Conservation (phyloP, 768 basidiomycete genomes). For the Rhodotorula taiwanensis region DNA sequence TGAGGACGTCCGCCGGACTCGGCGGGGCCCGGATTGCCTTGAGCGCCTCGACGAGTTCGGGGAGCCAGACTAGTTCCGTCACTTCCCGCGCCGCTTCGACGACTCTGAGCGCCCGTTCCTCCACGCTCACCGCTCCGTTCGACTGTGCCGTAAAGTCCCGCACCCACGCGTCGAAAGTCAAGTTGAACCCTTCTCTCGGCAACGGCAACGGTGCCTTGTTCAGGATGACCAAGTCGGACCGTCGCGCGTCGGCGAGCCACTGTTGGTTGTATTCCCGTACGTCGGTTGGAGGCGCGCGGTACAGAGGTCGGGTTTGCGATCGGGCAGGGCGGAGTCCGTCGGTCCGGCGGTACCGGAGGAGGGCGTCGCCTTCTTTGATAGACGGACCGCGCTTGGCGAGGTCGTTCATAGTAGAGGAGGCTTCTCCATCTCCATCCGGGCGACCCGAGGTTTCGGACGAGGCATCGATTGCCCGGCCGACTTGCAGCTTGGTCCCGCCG, state of each 20-base stretch:
- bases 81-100: slow-evolving; percentile 20
- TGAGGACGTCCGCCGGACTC: slow-evolving; percentile 21
- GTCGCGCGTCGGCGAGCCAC: slow-evolving; percentile 31
- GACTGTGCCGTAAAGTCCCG: slow-evolving; percentile 3
- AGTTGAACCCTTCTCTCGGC: slow-evolving; percentile 7
- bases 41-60: slow-evolving; percentile 37
- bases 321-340: slow-evolving; percentile 35
- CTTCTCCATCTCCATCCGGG: too few relatives aligned
- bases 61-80: slow-evolving; percentile 36
- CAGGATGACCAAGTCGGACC: slow-evolving; percentile 38
- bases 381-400: too few relatives aligned
- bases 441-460: background rate
- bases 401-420: too few relatives aligned
- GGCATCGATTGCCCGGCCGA: too few relatives aligned
- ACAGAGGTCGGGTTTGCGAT: slow-evolving; percentile 20
- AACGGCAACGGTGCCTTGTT: slow-evolving; percentile 36
- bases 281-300: slow-evolving; percentile 26
- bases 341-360: slow-evolving; percentile 39
- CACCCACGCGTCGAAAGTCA: slow-evolving; percentile 15
- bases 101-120: slow-evolving; percentile 1
- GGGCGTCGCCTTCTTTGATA: slow-evolving; percentile 33
- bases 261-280: slow-evolving; percentile 39
- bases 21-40: slow-evolving; percentile 15
- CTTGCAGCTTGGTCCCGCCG: too few relatives aligned
- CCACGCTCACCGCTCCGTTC: background rate